These are phyloP conservation scores for Astragalus glycyphyllos DNA, from an alignment of 306 rosid species.

Conservation along the genomic window DNA sequence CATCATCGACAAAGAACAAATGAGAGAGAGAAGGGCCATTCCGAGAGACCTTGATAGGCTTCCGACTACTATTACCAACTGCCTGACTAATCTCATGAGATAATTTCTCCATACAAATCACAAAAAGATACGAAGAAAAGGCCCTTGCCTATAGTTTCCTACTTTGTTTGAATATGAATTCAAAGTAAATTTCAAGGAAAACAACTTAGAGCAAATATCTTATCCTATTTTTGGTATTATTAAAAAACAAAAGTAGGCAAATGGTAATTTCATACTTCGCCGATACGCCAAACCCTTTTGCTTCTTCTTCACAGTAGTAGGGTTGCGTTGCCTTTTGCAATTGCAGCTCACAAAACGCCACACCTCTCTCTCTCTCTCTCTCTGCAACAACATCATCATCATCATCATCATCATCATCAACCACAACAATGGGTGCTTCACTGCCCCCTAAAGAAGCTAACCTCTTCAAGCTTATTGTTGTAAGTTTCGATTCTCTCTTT, in stretches of 20 bases:
- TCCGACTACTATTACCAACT: too few relatives aligned
- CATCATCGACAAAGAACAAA: too few relatives aligned
- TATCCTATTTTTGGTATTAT: too few relatives aligned
- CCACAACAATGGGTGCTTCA: conserved; percentile 81
- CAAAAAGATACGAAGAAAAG: too few relatives aligned
- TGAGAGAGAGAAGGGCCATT: too few relatives aligned
- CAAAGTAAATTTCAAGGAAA: too few relatives aligned
- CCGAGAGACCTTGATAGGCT: too few relatives aligned
- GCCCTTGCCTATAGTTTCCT: too few relatives aligned
- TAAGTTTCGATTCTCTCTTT: conserved; percentile 56
- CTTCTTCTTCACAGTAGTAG: conserved; percentile 17
- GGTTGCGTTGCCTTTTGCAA: conserved; percentile 24
- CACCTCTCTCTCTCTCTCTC: neutral
- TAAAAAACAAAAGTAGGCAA: neutral
- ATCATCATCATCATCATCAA: neutral
- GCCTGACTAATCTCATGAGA: too few relatives aligned
- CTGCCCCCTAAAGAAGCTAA: conserved; percentile 93
- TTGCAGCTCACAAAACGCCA: conserved; percentile 40
- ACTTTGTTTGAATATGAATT: too few relatives aligned
- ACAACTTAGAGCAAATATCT: too few relatives aligned
- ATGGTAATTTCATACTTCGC: conserved; percentile 3
- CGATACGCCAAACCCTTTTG: neutral
- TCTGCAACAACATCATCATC: conserved; percentile 13
- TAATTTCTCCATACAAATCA: too few relatives aligned
- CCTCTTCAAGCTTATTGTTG: conserved; percentile 99